Base-by-base conservation (phyloP, 2,329 filamentous ascomycete genomes). In the Penicillium sp. region DNA sequence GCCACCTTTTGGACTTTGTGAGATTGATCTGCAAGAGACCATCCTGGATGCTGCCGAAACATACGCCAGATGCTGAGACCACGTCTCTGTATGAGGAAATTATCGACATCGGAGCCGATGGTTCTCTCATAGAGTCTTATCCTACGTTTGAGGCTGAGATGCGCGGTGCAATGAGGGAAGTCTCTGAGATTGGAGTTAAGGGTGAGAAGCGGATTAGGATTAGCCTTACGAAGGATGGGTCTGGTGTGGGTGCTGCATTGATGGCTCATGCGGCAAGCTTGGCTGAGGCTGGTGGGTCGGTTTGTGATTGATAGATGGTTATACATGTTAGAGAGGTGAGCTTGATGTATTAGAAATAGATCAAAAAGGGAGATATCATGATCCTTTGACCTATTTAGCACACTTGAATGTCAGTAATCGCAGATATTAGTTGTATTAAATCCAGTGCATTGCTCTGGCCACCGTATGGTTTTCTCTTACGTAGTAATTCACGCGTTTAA, bases 201-300 rank as follows among this genome's bases (percentile, higher is more conserved):
- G 54, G 54, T 33, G 54, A 57, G 19, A 26, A 49, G 33, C 19
- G 40, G 10, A 12, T 57, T 9, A 45, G 40, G n/a, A 57, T 57
- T 13, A 49, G n/a, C 2, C 28, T 57, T 7, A 37, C 54, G 30
- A 33, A 45, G 40, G 40, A 57, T 26, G 54, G 54, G 17, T 57
- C 54, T 26, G 42, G 54, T 26, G 28, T 57, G 12, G 54, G 54
- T 17, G 54, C 54, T 57, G 54, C 54, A 15, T 57, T 57, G 30
- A 49, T 49, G 40, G 54, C 54, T n/a, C 40, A 55, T 42, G 51
- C 51, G 15, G 35, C 51, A 8, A 54, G 51, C 26, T 42, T 54
- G 15, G 51, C 35, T 26, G 17, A 40, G 1, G 9, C 17, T 38
- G 2, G 13, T 19, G 17, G 51, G 19, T 26, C 17, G 2, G 13